phyloP scores from a whole-genome alignment of 441 rosid species.

The Gossypium laxum region DNA sequence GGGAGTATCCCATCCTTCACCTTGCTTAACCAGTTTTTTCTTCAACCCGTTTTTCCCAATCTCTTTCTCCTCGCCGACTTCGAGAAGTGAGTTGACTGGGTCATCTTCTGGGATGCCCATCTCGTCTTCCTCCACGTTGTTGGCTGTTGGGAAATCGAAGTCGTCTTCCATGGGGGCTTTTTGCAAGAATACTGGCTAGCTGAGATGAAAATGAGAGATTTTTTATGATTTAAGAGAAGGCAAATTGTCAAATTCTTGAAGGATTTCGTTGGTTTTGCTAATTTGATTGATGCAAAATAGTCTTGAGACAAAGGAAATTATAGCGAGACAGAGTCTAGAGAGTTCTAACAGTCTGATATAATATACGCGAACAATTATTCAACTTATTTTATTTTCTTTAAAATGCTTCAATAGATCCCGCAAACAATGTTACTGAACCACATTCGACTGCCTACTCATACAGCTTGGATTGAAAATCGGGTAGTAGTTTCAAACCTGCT shows the following conservation, averaged over 20 bases:
- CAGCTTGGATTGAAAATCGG: too few species aligned
- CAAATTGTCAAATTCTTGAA: not conserved
- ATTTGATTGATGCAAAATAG: not conserved
- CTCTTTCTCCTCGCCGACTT: constrained; percentile 64
- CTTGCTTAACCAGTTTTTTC: constrained; percentile 60
- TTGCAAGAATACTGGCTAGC: not conserved
- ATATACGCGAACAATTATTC: too few species aligned
- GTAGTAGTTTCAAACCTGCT: too few species aligned
- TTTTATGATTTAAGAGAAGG: not conserved
- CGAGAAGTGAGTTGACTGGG: constrained; percentile 16
- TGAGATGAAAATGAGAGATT: not conserved
- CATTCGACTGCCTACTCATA: too few species aligned
- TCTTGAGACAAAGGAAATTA: not conserved
- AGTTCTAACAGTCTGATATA: not conserved
- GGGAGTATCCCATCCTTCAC: constrained; percentile 66
- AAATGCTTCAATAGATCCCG: too few species aligned
- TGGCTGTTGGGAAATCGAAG: constrained; percentile 40
- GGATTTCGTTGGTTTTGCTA: not conserved
- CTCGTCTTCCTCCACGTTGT: constrained; percentile 20
- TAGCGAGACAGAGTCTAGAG: constrained; percentile 7
- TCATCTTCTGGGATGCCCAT: constrained; percentile 22
- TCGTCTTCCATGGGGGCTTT: constrained; percentile 37
- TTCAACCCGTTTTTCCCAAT: constrained; percentile 53
- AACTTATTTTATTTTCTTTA: too few species aligned
- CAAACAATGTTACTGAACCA: too few species aligned